Evolutionary conservation across 352 stramenopile genomes (phyloP), one percentile per base, ranked within the genome.

Genomic region (Halophytophthora batemanensis): DNA sequence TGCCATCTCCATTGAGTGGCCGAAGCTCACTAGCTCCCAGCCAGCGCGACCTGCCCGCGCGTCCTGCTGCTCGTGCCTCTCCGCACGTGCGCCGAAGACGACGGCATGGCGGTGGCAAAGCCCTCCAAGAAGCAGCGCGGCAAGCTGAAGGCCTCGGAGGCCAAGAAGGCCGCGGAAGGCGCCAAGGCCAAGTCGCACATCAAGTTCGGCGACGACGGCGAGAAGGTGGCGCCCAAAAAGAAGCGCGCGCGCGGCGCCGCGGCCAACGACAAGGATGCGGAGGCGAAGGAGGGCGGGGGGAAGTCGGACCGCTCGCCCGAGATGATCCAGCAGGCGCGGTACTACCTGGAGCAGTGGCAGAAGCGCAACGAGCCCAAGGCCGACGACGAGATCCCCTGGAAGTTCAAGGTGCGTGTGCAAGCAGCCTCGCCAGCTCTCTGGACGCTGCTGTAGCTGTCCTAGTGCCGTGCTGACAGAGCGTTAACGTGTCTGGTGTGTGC

Each of bases 311-410:
- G 76, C 34, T 88, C 79, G 37, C 75, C 79, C 19, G 82, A 93
- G 56, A 77, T 82, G 64, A 87, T 93, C 54, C 79, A 90, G 67
- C 69, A 83, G 40, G 79, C 77, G 51, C 83, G 81, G 56, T 90
- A 89, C 62, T 93, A 93, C 56, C 57, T 93, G 33, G 71, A 90
- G 51, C 72, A 86, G 42, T 93, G 80, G 79, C 71, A 84, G 55
- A 74, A 63, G 48, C 64, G 74, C 25, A 56, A 79, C n/a, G 67
- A 87, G 31, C 72, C 69, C 7, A 65, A 62, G 40, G 55, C 55
- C 3, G 71, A 86, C 14, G 76, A 73, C 18, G 74, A 88, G 45
- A 51, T 85, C 38, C 66, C 66, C 1, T 93, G 82, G 82, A 90
- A 90, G 41, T 93, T 93, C 51, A 90, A 93, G 72, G 80, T 88